Base-by-base conservation (phyloP, 352 stramenopile species). In the Phytophthora sp. region DNA sequence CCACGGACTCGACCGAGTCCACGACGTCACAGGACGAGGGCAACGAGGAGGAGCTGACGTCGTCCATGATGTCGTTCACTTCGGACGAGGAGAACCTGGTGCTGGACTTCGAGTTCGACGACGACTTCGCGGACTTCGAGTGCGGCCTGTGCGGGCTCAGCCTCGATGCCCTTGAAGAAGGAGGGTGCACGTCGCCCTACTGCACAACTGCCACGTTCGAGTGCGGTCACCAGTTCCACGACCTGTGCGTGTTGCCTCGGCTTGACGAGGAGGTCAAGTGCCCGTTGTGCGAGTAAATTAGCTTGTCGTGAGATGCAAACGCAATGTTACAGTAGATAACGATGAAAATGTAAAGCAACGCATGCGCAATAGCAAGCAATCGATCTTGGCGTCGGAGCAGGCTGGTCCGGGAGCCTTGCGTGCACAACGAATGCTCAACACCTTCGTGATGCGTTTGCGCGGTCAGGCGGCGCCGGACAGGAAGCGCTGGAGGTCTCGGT, bases 211-310 rank as follows among this genome's bases (percentile, higher is more conserved):
- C 66, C 7, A 61, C 55, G 15, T 74, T 82, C 30, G 55, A 64
- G 20, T 82, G 73, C 28, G 66, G 69, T 49, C 67, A 76, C 50
- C 62, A 76, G 37, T 72, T 69, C 45, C 67, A 72, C 62, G 62
- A 76, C 57, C 7, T 71, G 23, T 79, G 69, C 31, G 55, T 75
- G 39, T 26, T 82, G 39, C 44, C 54, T 4, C 39, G 39, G 11
- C 46, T 78, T 3, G 65, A 72, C 38, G 61, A 68, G 23, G 42
- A 65, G n/a, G 45, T 66, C 41, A 53, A 38, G 13, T 82, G 73
- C 21, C 69, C 68, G 21, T 39, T 71, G 9, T 78, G 72, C 42
- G 21, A 59, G 32, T 56, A 53, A 44, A 41, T 1, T 15, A 42
- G 6, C 3, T 15, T 8, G 5, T 7, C 35, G 4, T 17, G 12